A percentile compares a stretch with the other conserved stretches of the same genome.
Conservation (phyloP, 2,329 filamentous ascomycete species). For the Knufia fluminis region DNA sequence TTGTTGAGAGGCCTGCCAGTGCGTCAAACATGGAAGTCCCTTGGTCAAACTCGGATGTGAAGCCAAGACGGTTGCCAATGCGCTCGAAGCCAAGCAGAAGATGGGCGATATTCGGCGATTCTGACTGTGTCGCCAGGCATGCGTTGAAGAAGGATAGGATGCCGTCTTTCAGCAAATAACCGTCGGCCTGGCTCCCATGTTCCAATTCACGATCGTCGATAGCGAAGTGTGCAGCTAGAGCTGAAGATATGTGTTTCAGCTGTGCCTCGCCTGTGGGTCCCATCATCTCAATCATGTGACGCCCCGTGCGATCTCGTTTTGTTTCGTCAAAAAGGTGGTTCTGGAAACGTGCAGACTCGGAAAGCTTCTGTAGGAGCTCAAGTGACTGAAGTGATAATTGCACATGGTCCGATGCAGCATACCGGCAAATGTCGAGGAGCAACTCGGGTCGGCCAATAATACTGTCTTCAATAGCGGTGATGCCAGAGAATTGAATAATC, state of each 20-base stretch:
- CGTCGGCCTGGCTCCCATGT: slow-evolving; percentile 57
- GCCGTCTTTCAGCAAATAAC: slow-evolving; percentile 72
- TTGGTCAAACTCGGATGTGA: slow-evolving; percentile 55
- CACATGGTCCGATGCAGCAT: slow-evolving; percentile 75
- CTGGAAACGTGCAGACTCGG: slow-evolving; percentile 68
- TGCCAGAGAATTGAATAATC: slow-evolving; percentile 62
- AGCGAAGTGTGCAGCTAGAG: slow-evolving; percentile 60
- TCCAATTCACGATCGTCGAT: slow-evolving; percentile 61
- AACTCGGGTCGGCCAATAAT: slow-evolving; percentile 70
- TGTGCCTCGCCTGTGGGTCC: slow-evolving; percentile 72
- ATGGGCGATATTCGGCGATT: slow-evolving; percentile 80
- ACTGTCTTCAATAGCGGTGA: slow-evolving; percentile 86
- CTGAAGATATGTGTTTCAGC: slow-evolving; percentile 56
- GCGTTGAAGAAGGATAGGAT: slow-evolving; percentile 78
- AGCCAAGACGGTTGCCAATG: slow-evolving; percentile 43
- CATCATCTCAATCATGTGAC: slow-evolving; percentile 66
- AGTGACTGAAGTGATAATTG: slow-evolving; percentile 72
- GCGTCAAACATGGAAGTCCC: slow-evolving; percentile 74
- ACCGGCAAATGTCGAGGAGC: slow-evolving; percentile 74
- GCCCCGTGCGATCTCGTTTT: slow-evolving; percentile 6
- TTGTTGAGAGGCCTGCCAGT: slow-evolving; percentile 61
- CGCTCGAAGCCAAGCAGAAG: slow-evolving; percentile 81
- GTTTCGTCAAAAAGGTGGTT: slow-evolving; percentile 17
- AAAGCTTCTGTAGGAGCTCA: slow-evolving; percentile 74
- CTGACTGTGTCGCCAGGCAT: slow-evolving; percentile 64